Evolutionary conservation across 768 basidiomycete species (phyloP), one percentile per base, ranked within the genome.

Genomic region (Dioszegia hungarica): DNA sequence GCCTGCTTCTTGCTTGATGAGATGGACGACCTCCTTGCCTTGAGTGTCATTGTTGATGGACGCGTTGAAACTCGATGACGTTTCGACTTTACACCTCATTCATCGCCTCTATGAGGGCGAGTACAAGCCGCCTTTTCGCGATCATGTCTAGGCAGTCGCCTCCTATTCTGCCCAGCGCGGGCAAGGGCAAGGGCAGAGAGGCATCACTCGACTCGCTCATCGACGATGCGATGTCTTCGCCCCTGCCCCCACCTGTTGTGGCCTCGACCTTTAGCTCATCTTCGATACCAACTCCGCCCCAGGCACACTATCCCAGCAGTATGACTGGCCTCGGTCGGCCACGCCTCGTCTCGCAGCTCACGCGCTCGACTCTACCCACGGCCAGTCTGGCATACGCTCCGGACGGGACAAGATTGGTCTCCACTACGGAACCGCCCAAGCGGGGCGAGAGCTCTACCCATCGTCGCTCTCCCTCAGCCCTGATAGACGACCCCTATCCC

Each of bases 281-380:
- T 0, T 54, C 61, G 24, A 72, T 72, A 27, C 28, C 61, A 28
- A 40, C 59, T 11, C 67, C 67, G 24, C 64, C 65, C 3, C 48
- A 49, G 24, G 70, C 67, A 22, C 70, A 68, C 57, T 56, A 66
- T 56, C 60, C 66, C 12, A 24, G 25, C 24, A 36, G 27, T 43
- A 59, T 53, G 54, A 46, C 24, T 49, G 54, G n/a, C 45, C 54
- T 56, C 39, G 19, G 46, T 36, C 43, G 56, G 3, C 70, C 70
- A 3, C 56, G 59, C 29, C 51, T 72, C 1, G 47, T 72, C 1
- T 69, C 67, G 2, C 63, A 67, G 34, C 60, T 69, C 3, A 62
- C 70, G 2, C 33, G 70, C 12, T 61, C 70, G 22, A 69, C 67
- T 5, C 27, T 69, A 27, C 70, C 70, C 17, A 64, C 45, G 8